phyloP scores from a whole-genome alignment of 352 stramenopile genomes.

The Pythium scleroteichum region DNA sequence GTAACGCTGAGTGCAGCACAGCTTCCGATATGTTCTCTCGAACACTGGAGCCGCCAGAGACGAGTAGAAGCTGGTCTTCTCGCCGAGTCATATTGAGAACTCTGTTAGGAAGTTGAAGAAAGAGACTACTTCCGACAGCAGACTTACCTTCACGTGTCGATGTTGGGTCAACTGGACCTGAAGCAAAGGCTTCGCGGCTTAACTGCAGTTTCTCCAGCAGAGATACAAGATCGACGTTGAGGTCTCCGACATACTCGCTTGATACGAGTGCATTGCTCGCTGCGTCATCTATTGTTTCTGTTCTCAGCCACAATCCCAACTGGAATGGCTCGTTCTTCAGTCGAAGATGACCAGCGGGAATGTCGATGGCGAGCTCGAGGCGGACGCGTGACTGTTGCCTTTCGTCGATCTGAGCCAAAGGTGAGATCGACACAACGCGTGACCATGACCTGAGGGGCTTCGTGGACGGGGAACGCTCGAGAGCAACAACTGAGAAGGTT shows the following conservation, averaged over 20 bases:
- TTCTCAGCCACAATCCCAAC: conserved; percentile 11
- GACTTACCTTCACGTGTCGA: no score
- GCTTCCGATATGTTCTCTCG: not conserved
- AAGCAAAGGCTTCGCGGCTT: not conserved
- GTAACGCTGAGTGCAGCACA: not conserved
- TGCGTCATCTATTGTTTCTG: not conserved
- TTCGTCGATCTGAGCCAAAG: not conserved
- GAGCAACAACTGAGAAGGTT: not conserved
- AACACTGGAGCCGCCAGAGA: conserved; percentile 23
- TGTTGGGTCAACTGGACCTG: no score
- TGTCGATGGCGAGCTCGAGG: conserved; percentile 8
- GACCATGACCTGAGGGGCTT: conserved; percentile 11
- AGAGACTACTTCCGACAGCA: no score
- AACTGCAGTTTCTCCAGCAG: not conserved
- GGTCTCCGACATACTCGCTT: conserved; percentile 2
- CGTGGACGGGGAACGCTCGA: not conserved
- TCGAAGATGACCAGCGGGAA: not conserved
- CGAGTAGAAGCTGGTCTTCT: conserved; percentile 13
- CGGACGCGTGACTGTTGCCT: not conserved
- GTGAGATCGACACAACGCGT: not conserved
- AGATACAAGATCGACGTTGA: conserved; percentile 4
- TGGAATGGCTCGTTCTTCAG: not conserved
- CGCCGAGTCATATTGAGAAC: not conserved
- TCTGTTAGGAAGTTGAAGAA: not conserved
- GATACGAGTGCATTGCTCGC: not conserved